Conservation (phyloP, 2,329 filamentous ascomycete genomes). For the Colletotrichum salicis region DNA sequence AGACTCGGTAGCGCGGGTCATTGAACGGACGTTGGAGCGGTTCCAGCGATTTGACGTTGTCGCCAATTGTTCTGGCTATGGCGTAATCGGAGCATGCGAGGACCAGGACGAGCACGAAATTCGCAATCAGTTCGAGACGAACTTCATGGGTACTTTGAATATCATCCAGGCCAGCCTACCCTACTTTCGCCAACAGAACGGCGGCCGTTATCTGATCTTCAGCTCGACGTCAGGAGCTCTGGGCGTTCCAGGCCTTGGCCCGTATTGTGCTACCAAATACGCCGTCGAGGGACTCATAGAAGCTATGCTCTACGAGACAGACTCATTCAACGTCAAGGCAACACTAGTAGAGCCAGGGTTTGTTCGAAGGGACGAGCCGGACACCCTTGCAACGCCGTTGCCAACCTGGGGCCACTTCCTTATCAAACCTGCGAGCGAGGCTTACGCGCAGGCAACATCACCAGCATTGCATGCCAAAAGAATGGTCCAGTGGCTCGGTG, state of each 20-base stretch:
- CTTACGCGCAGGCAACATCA: conserved; percentile 80
- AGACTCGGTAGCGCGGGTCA: conserved; percentile 78
- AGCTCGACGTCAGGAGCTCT: conserved; percentile 91
- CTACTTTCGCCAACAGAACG: conserved; percentile 81
- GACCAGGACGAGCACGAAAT: conserved; percentile 97
- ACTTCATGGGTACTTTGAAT: conserved; percentile 94
- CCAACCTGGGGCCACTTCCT: conserved; percentile 93
- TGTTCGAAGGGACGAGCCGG: conserved; percentile 85
- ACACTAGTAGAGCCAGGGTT: conserved; percentile 93
- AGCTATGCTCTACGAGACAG: conserved; percentile 95
- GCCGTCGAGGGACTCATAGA: conserved; percentile 96
- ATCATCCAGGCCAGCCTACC: conserved; percentile 91
- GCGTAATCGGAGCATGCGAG: conserved; percentile 94
- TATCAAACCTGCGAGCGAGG: conserved; percentile 84
- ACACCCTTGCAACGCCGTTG: conserved; percentile 64
- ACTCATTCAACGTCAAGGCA: conserved; percentile 89
- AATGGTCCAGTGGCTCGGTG: conserved; percentile 94
- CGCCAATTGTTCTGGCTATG: conserved; percentile 94
- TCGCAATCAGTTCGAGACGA: conserved; percentile 96
- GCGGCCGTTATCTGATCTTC: conserved; percentile 91
- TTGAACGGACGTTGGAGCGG: conserved; percentile 75
- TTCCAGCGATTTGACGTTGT: conserved; percentile 90
- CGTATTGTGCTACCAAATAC: conserved; percentile 97
- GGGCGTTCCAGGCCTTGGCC: conserved; percentile 92
- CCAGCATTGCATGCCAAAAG: conserved; percentile 89